Evolutionary conservation across 2,329 filamentous ascomycete genomes (phyloP), one percentile per base, ranked within the genome.

Genomic region (Aspergillus sergii): DNA sequence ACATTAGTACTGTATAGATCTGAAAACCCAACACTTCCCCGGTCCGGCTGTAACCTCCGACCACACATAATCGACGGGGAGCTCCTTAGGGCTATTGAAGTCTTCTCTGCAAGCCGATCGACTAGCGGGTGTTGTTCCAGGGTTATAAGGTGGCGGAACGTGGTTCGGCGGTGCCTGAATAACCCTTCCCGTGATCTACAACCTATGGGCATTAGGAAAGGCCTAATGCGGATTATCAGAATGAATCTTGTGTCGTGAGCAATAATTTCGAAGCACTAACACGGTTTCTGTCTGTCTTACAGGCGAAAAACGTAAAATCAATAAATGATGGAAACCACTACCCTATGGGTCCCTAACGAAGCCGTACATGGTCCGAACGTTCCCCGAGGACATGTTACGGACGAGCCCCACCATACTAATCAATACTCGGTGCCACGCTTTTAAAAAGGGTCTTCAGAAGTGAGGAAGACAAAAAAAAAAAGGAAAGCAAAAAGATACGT

Each of bases 281-380:
- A 6, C 12, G 5, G 12, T 14, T 14, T 14, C 5, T 36, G 14
- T 36, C 6, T 5, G 14, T 14, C 2, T 16, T 36, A 16, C 34
- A 0, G 1, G 14, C 14, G 14, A 7, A 36, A 14, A 16, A 0
- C 34, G 14, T 3, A 16, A 16, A 16, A 7, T 3, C 0, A 16
- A 36, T 2, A 14, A 36, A 16, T 2, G 2, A n/a, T 4, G 2
- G 4, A n/a, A 41, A 41, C 16, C 19, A 3, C 16, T 41, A 41
- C 16, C 1, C 8, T 2, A 41, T 39, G 36, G 1, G 1, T n/a
- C 39, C 16, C 7, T 10, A 10, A n/a, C 3, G 16, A n/a, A 9
- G 7, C 39, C 3, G 16, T 41, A 4, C 16, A 19, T 19, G 39
- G 39, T n/a, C 34, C 34, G 14, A 36, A 8, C 14, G 34, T 14